Evolutionary conservation across 768 basidiomycete species (phyloP), one percentile per base, ranked within the genome.

Genomic region (Trametes villosa): DNA sequence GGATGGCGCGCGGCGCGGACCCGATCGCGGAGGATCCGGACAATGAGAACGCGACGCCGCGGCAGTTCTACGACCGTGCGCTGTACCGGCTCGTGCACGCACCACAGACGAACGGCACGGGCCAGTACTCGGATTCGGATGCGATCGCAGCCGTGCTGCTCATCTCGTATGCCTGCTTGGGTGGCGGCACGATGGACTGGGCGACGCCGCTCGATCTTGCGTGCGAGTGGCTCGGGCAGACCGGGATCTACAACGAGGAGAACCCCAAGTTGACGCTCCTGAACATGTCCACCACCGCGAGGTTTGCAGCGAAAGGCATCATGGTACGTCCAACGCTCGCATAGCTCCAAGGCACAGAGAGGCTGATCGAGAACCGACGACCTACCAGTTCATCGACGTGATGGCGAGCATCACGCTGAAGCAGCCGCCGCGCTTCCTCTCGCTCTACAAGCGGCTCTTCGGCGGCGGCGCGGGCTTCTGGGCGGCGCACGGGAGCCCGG

Each of bases 131-230:
- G 41, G 89, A 89, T 59, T 78, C 78, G 48, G 90, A 93, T 66
- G 92, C 89, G 11, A 80, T 88, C 64, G 91, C 92, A 4, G 90
- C 92, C 5, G 70, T 92, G 42, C 90, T 91, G 71, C 82, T 94
- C 62, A 80, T 92, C 60, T 84, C 81, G 67, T 91, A 86, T 72
- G 88, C 87, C 44, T 78, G 89, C 60, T 76, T 92, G 70, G 86
- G 85, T 2, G 88, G 88, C 53, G 86, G 89, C 34, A 74, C 77
- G 52, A 82, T 80, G 18, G 84, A 87, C 66, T 94, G 92, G 92
- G 82, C 82, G 60, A 76, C 78, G 7, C 84, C 88, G 63, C 84
- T 94, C 67, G 78, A 81, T 38, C 80, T 92, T 22, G 86, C 91
- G 46, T 83, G 83, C 65, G 89, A 92, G 60, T 94, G 92, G 92